A percentile compares a stretch with the other conserved stretches of the same genome.
Evolutionary conservation across 352 stramenopile genomes (phyloP).

Genomic region (Phytophthora capsici): DNA sequence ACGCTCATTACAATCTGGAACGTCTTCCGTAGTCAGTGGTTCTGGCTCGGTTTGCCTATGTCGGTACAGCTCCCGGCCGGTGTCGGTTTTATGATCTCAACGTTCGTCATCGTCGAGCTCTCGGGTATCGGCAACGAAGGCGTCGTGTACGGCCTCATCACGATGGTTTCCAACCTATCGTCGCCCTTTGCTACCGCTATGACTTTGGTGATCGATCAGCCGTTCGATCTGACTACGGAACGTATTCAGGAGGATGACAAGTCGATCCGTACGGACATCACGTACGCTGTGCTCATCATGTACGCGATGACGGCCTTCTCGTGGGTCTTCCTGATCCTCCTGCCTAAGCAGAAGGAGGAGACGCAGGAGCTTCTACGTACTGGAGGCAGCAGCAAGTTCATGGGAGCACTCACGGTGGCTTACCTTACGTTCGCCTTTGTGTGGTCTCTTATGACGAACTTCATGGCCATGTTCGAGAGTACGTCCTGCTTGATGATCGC

Average conservation of each 20-base stretch:
- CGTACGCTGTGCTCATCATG: slow-evolving; percentile 44
- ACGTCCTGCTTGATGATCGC: slow-evolving; percentile 50
- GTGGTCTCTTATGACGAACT: slow-evolving; percentile 48
- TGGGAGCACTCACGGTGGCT: slow-evolving; percentile 33
- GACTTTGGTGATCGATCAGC: slow-evolving; percentile 41
- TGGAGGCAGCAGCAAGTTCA: slow-evolving; percentile 38
- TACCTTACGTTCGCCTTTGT: slow-evolving; percentile 36
- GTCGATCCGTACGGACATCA: slow-evolving; percentile 39
- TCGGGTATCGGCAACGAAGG: slow-evolving; percentile 49
- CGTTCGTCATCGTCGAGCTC: slow-evolving; percentile 48
- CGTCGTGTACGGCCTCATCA: slow-evolving; percentile 44
- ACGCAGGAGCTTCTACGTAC: slow-evolving; percentile 36
- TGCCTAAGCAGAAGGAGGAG: slow-evolving; percentile 45
- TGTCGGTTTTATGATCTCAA: slow-evolving; percentile 39
- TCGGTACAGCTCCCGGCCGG: slow-evolving; percentile 37
- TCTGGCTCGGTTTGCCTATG: slow-evolving; percentile 36
- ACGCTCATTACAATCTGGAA: slow-evolving; percentile 43
- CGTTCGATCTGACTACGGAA: slow-evolving; percentile 41
- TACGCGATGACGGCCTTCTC: slow-evolving; percentile 39
- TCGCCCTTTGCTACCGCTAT: slow-evolving; percentile 40
- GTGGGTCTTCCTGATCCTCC: slow-evolving; percentile 40
- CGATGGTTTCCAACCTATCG: slow-evolving; percentile 40
- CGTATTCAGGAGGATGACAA: slow-evolving; percentile 44
- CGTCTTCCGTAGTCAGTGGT: slow-evolving; percentile 45
- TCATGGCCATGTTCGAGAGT: slow-evolving; percentile 45